Conservation (phyloP, 164 flowering plant genomes). For the Pachysandra terminalis region DNA sequence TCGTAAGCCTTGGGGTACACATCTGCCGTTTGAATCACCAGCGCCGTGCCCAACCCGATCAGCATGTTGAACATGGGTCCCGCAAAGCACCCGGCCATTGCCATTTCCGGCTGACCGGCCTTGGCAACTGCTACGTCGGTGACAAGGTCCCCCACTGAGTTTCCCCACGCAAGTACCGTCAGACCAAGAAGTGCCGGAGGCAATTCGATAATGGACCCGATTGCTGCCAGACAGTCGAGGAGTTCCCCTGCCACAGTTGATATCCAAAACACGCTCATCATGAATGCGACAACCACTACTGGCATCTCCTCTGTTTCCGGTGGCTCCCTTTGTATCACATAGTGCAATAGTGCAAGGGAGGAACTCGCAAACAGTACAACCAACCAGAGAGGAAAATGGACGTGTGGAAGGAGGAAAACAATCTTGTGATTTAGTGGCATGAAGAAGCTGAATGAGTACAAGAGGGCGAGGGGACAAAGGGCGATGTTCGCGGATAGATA, state of each 20-base stretch:
- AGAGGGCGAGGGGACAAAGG: constrained; percentile 76
- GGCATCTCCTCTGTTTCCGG: constrained; percentile 68
- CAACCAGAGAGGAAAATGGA: constrained; percentile 84
- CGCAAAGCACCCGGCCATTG: constrained; percentile 98
- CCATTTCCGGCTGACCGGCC: constrained; percentile 98
- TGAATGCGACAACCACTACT: constrained; percentile 59
- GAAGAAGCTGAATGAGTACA: constrained; percentile 75
- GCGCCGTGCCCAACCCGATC: constrained; percentile 85
- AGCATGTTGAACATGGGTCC: constrained; percentile 99
- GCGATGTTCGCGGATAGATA: constrained; percentile 76
- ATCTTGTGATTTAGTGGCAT: constrained; percentile 70
- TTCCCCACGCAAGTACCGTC: constrained; percentile 99
- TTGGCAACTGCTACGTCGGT: constrained; percentile 97
- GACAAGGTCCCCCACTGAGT: constrained; percentile 98
- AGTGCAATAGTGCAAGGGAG: constrained; percentile 68
- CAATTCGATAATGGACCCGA: constrained; percentile 66
- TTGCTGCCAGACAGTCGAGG: constrained; percentile 71
- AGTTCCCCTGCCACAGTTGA: constrained; percentile 93
- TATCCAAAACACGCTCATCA: constrained; percentile 99
- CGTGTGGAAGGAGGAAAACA: constrained; percentile 58
- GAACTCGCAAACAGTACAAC: constrained; percentile 60
- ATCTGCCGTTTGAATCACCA: constrained; percentile 72
- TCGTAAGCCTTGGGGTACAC: constrained; percentile 70
- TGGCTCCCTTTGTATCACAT: constrained; percentile 65
- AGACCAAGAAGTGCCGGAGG: constrained; percentile 88